These are phyloP conservation scores for Leucocoprinus sp. DNA, from an alignment of 768 basidiomycete species.

Conservation along the genomic window DNA sequence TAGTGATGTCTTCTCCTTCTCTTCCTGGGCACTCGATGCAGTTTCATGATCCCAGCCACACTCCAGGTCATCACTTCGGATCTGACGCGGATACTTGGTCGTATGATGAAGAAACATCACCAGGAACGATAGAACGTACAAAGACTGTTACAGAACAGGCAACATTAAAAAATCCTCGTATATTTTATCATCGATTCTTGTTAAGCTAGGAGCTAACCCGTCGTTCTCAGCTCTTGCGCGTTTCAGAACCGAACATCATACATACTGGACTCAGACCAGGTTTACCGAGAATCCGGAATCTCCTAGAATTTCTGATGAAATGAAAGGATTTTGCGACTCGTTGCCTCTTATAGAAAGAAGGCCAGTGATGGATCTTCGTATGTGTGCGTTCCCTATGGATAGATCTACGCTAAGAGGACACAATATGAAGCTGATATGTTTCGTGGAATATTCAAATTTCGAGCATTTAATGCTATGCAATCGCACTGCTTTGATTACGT, in stretches of 20 bases:
- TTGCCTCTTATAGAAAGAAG: no score
- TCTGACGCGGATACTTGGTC: neutral
- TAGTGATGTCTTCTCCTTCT: slow-evolving; percentile 27
- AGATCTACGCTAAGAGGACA: slow-evolving; percentile 8
- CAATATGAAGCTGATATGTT: slow-evolving; percentile 65
- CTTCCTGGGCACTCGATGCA: slow-evolving; percentile 20
- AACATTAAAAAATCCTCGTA: neutral
- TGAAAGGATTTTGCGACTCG: no score
- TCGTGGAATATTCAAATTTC: slow-evolving; percentile 77
- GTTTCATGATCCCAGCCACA: neutral
- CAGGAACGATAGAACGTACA: neutral
- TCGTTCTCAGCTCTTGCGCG: no score
- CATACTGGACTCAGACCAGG: no score
- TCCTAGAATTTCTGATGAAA: no score
- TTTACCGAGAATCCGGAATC: no score
- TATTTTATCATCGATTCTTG: no score
- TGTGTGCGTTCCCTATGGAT: slow-evolving; percentile 15
- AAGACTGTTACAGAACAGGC: neutral
- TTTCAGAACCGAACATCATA: no score
- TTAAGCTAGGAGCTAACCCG: no score
- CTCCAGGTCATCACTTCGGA: neutral
- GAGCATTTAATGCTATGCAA: slow-evolving; percentile 88
- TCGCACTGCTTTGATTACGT: slow-evolving; percentile 76
- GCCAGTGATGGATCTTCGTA: slow-evolving; percentile 69
- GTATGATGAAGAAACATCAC: neutral